phyloP scores from a whole-genome alignment of 495 filamentous ascomycete species.

The Alectoria sarmentosa region DNA sequence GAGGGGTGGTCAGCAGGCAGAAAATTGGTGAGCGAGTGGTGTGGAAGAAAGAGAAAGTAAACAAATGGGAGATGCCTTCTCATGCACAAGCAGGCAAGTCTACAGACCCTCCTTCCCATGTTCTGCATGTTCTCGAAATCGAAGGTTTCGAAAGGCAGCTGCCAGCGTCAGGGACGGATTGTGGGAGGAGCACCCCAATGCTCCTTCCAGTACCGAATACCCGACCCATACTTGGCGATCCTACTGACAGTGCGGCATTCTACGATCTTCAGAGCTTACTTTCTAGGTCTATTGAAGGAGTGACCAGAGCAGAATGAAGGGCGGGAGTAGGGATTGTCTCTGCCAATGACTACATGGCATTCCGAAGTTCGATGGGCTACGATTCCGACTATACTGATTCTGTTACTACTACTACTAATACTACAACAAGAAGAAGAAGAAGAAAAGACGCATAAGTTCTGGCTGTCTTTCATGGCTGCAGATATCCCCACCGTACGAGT shows the following conservation, averaged over 20 bases:
- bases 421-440: too few species aligned
- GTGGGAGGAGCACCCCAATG: not conserved
- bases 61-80: not conserved
- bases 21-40: not conserved
- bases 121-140: not conserved
- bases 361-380: not conserved
- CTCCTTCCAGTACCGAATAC: not conserved
- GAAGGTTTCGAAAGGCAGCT: not conserved
- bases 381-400: not conserved
- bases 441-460: not conserved
- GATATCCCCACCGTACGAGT: not conserved
- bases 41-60: conserved; percentile 3
- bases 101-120: not conserved
- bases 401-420: too few species aligned
- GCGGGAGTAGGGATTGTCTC: not conserved
- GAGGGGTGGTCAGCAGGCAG: too few species aligned
- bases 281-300: not conserved
- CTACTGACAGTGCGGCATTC: not conserved
- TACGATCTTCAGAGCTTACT: not conserved
- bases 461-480: not conserved
- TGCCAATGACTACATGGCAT: not conserved
- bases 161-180: not conserved
- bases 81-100: not conserved
- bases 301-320: not conserved
- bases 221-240: not conserved